These are phyloP conservation scores for Cercospora brassicicola DNA, from an alignment of 2,329 filamentous ascomycete genomes.

Conservation along the genomic window DNA sequence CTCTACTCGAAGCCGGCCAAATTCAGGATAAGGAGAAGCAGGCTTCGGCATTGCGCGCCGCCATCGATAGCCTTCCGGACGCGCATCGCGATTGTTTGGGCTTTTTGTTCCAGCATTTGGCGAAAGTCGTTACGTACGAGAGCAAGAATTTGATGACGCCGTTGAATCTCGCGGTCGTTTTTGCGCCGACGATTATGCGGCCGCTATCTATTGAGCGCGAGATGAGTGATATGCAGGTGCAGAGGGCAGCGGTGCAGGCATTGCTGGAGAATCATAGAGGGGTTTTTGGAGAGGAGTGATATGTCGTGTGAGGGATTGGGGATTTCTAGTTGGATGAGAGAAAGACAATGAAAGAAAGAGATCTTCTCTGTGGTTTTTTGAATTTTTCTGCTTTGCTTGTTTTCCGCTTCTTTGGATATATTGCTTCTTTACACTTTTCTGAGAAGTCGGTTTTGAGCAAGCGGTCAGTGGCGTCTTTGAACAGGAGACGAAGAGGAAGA, in stretches of 20 bases:
- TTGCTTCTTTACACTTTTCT: background rate
- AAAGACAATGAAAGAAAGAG: background rate
- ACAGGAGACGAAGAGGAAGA: background rate
- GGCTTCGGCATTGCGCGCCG: conserved; percentile 68
- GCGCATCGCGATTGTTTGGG: conserved; percentile 87
- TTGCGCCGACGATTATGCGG: conserved; percentile 96
- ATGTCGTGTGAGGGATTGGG: background rate
- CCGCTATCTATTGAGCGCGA: conserved; percentile 86
- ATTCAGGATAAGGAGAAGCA: conserved; percentile 66
- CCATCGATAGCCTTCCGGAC: conserved; percentile 75
- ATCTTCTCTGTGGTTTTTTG: background rate
- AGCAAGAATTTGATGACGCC: conserved; percentile 93
- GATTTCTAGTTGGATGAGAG: background rate
- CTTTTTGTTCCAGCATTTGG: conserved; percentile 90
- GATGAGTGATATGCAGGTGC: conserved; percentile 92
- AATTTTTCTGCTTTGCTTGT: background rate
- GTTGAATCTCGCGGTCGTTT: conserved; percentile 93
- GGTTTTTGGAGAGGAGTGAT: conserved; percentile 59
- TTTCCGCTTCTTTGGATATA: background rate
- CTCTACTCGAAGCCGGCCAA: conserved; percentile 69
- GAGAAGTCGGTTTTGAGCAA: background rate
- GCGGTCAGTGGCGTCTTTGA: too few relatives aligned
- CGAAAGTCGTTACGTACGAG: conserved; percentile 78
- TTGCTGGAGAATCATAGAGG: conserved; percentile 84
- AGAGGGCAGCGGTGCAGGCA: conserved; percentile 89